Evolutionary conservation across 2,329 filamentous ascomycete genomes (phyloP).

Genomic region (Trichoderma sp.): DNA sequence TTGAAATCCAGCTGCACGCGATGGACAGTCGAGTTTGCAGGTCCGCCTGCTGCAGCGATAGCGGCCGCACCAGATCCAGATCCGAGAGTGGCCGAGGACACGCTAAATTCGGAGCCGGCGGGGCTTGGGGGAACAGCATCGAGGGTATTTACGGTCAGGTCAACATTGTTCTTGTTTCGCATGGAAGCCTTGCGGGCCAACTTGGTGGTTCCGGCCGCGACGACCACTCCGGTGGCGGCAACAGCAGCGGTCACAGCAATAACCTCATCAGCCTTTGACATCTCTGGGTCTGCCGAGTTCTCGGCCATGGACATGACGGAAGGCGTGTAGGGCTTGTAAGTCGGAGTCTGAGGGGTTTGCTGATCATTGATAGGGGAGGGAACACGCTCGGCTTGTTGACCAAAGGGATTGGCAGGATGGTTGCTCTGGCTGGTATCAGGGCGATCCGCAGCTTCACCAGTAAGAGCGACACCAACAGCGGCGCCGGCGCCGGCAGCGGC

Average conservation of each 20-base stretch:
- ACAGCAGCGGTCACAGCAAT: conserved; percentile 36
- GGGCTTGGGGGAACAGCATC: conserved; percentile 53
- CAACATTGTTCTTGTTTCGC: conserved; percentile 51
- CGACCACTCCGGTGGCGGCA: conserved; percentile 37
- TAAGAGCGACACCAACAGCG: conserved; percentile 16
- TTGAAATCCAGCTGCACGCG: conserved; percentile 93
- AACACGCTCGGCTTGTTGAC: conserved; percentile 53
- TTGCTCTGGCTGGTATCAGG: conserved; percentile 44
- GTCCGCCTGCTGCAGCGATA: conserved; percentile 61
- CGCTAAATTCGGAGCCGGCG: conserved; percentile 60
- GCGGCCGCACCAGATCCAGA: conserved; percentile 53
- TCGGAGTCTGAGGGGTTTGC: background rate
- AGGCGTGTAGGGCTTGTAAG: conserved; percentile 23
- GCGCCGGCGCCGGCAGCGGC: conserved; percentile 34
- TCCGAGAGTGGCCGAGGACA: conserved; percentile 51
- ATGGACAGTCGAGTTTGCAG: conserved; percentile 66
- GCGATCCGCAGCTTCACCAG: conserved; percentile 47
- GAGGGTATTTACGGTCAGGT: conserved; percentile 48
- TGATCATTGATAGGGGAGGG: conserved; percentile 40
- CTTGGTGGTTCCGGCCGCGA: conserved; percentile 38
- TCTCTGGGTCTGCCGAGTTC: background rate
- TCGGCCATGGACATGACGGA: conserved; percentile 21
- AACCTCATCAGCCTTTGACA: conserved; percentile 14
- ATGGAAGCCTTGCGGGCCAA: conserved; percentile 55
- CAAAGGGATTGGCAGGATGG: conserved; percentile 69